These are phyloP conservation scores for Chlorella variabilis DNA, from an alignment of 163 green algal species.

Conservation along the genomic window DNA sequence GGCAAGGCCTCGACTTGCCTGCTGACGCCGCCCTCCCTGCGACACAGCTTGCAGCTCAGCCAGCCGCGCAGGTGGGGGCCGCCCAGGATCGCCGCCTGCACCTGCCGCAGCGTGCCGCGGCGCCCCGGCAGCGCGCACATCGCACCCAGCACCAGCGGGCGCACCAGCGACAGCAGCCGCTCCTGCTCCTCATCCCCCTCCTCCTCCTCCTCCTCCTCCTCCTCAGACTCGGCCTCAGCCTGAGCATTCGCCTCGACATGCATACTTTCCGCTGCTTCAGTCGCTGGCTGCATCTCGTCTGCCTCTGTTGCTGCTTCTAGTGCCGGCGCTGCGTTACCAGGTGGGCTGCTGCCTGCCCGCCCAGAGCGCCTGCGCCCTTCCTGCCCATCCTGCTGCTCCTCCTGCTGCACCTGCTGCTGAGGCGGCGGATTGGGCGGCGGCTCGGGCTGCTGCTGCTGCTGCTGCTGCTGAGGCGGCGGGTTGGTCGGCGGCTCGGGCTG, in stretches of 20 bases:
- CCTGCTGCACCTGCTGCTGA: neutral
- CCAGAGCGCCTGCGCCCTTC: too few relatives aligned
- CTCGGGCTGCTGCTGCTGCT: neutral
- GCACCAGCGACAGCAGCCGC: neutral
- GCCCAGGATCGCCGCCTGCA: neutral
- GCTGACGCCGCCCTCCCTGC: neutral
- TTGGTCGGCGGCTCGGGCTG: too few relatives aligned
- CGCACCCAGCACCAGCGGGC: neutral
- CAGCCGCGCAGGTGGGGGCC: neutral
- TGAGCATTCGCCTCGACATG: too few relatives aligned
- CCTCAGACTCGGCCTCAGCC: too few relatives aligned
- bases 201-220: neutral
- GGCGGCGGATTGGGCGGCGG: neutral
- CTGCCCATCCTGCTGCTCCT: constrained; percentile 1
- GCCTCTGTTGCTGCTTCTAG: too few relatives aligned
- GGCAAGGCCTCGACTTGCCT: neutral
- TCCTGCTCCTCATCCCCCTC: neutral
- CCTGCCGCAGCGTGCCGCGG: neutral
- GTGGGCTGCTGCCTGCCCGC: too few relatives aligned
- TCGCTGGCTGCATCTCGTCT: too few relatives aligned
- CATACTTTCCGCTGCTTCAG: too few relatives aligned
- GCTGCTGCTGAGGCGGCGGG: too few relatives aligned
- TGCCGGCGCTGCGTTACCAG: too few relatives aligned
- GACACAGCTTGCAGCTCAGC: neutral
- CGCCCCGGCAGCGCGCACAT: neutral